Evolutionary conservation across 352 stramenopile genomes (phyloP).

Genomic region (Phytophthora constricta): DNA sequence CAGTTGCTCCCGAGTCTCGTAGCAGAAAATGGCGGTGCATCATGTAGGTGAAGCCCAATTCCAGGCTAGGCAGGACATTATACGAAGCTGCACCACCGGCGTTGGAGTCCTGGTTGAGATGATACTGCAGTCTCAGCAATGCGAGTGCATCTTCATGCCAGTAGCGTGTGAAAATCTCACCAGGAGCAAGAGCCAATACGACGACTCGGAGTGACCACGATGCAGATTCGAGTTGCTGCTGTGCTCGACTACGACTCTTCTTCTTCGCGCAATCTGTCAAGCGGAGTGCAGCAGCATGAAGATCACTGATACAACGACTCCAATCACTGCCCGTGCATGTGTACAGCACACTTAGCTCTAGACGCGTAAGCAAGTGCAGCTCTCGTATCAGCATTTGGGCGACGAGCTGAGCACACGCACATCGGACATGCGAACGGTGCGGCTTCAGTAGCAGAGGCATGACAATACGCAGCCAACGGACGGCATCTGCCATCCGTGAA

Average conservation of each 20-base stretch:
- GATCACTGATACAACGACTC: slow-evolving; percentile 63
- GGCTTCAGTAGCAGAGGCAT: slow-evolving; percentile 62
- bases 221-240: slow-evolving; percentile 47
- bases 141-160: slow-evolving; percentile 74
- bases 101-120: slow-evolving; percentile 68
- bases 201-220: slow-evolving; percentile 62
- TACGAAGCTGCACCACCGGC: slow-evolving; percentile 23
- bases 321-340: slow-evolving; percentile 52
- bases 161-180: slow-evolving; percentile 73
- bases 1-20: slow-evolving; percentile 32
- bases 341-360: slow-evolving; percentile 29
- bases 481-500: slow-evolving; percentile 36
- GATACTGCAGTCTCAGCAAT: slow-evolving; percentile 63
- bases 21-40: slow-evolving; percentile 57
- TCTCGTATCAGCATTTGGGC: slow-evolving; percentile 51
- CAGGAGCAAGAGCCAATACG: slow-evolving; percentile 54
- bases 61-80: slow-evolving; percentile 36
- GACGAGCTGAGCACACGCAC: slow-evolving; percentile 48
- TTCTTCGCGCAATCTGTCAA: slow-evolving; percentile 36
- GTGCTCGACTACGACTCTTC: slow-evolving; percentile 43
- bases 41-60: slow-evolving; percentile 38
- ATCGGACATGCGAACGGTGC: slow-evolving; percentile 49
- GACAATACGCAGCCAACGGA: slow-evolving; percentile 50
- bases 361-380: slow-evolving; percentile 33
- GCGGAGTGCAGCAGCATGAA: slow-evolving; percentile 61